phyloP scores from a whole-genome alignment of 441 rosid species.

The Pelargonium fulgidum region DNA sequence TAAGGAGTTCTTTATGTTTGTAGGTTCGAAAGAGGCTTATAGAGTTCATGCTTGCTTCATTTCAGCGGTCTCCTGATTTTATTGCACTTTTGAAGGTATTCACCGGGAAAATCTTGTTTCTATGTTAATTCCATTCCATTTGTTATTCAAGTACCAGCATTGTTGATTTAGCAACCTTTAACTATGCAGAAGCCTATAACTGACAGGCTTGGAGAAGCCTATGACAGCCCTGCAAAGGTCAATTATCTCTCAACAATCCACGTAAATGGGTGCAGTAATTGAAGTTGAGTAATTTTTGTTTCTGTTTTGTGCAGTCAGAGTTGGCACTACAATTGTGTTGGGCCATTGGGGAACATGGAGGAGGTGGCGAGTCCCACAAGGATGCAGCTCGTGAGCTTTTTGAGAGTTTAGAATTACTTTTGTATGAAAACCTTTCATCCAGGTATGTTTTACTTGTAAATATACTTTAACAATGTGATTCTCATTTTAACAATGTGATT shows the following conservation, averaged over 20 bases:
- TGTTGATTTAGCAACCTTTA: neutral
- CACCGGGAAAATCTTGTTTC: conserved; percentile 13
- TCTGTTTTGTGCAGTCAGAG: conserved; percentile 47
- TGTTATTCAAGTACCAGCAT: conserved; percentile 4
- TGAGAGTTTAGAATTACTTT: conserved; percentile 83
- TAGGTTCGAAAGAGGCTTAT: conserved; percentile 75
- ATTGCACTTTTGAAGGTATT: conserved; percentile 75
- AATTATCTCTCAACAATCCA: conserved; percentile 16
- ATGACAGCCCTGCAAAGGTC: conserved; percentile 88
- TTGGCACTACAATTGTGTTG: conserved; percentile 89
- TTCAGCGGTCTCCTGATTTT: conserved; percentile 72
- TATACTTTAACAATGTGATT: too few relatives aligned
- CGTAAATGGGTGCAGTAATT: conserved; percentile 11
- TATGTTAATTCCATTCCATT: conserved; percentile 1
- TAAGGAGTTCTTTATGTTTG: conserved; percentile 18
- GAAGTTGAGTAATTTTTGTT: conserved; percentile 12
- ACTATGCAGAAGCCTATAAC: conserved; percentile 77
- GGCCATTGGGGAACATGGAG: conserved; percentile 98
- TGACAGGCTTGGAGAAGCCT: conserved; percentile 94
- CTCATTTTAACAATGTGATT: too few relatives aligned
- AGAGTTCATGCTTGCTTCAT: conserved; percentile 82
- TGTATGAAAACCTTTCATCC: conserved; percentile 84
- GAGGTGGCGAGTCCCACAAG: conserved; percentile 79
- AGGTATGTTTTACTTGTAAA: conserved; percentile 37
- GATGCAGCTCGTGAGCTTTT: conserved; percentile 97